These are phyloP conservation scores for Russula vinacea DNA, from an alignment of 768 basidiomycete species.

Conservation along the genomic window DNA sequence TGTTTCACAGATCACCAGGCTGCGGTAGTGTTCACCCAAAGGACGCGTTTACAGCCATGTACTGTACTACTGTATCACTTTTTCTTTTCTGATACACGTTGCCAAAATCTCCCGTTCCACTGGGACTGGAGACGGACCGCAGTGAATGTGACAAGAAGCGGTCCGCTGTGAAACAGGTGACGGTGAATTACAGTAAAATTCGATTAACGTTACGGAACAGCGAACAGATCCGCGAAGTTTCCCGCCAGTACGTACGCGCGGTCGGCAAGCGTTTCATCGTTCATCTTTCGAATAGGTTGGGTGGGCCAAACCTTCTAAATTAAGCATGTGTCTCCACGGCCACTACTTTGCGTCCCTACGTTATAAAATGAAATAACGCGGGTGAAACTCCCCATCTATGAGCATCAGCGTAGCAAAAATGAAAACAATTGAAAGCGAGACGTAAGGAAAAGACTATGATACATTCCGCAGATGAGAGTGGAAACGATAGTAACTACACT, in stretches of 20 bases:
- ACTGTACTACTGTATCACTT: no score
- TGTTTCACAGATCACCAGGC: neutral
- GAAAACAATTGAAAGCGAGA: conserved; percentile 8
- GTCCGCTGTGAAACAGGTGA: conserved; percentile 8
- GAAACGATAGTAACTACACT: conserved; percentile 5
- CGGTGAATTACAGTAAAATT: conserved; percentile 6
- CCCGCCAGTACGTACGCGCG: conserved; percentile 5
- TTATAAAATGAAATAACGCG: conserved; percentile 12
- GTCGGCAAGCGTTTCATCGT: conserved; percentile 12
- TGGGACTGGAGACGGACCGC: neutral
- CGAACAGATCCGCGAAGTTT: conserved; percentile 11
- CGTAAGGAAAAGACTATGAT: conserved; percentile 10
- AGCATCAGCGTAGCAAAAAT: conserved; percentile 19
- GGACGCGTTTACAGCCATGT: no score
- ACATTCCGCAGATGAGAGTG: conserved; percentile 19
- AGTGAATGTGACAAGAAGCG: neutral
- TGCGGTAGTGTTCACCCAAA: neutral
- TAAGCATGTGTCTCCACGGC: conserved; percentile 19
- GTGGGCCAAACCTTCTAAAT: conserved; percentile 27
- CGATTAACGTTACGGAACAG: conserved; percentile 3
- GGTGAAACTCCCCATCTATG: conserved; percentile 24
- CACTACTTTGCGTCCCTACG: conserved; percentile 26
- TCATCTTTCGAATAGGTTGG: neutral
- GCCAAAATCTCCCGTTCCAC: no score
- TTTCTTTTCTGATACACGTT: neutral